These are phyloP conservation scores for Salix purpurea DNA, from an alignment of 345 rosid genomes.

Conservation along the genomic window DNA sequence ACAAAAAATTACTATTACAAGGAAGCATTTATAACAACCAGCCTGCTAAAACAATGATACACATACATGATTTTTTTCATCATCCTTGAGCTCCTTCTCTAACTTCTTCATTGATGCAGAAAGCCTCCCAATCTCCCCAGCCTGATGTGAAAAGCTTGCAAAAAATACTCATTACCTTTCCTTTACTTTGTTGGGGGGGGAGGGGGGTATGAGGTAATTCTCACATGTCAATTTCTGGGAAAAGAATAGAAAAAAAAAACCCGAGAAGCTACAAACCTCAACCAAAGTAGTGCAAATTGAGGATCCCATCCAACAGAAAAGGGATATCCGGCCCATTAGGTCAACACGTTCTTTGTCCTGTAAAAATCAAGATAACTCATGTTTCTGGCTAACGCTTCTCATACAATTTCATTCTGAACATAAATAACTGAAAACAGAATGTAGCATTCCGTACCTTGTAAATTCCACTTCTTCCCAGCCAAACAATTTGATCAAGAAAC, in stretches of 20 bases:
- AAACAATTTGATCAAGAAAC: constrained; percentile 94
- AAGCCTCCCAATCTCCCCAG: constrained; percentile 83
- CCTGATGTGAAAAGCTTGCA: constrained; percentile 29
- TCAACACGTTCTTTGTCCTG: constrained; percentile 88
- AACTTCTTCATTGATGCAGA: constrained; percentile 74
- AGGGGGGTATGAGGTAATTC: no score
- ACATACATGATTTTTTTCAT: constrained; percentile 60
- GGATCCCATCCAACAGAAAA: constrained; percentile 92
- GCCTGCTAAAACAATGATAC: background rate
- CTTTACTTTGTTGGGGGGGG: background rate
- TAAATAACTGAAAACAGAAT: background rate
- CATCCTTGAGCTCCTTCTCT: constrained; percentile 65
- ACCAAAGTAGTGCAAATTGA: constrained; percentile 69
- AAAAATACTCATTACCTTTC: background rate
- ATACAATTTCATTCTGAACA: background rate
- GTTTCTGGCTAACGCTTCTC: background rate
- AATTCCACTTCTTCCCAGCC: constrained; percentile 93
- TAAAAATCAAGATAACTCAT: background rate
- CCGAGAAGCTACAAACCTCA: constrained; percentile 52
- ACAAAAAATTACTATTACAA: background rate
- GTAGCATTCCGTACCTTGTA: constrained; percentile 55
- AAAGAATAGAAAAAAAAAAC: background rate
- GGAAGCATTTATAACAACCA: background rate
- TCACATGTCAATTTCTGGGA: background rate
- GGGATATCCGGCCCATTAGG: constrained; percentile 71